Conservation (phyloP, 805 yeast species). For the Monosporozyma aerobia region DNA sequence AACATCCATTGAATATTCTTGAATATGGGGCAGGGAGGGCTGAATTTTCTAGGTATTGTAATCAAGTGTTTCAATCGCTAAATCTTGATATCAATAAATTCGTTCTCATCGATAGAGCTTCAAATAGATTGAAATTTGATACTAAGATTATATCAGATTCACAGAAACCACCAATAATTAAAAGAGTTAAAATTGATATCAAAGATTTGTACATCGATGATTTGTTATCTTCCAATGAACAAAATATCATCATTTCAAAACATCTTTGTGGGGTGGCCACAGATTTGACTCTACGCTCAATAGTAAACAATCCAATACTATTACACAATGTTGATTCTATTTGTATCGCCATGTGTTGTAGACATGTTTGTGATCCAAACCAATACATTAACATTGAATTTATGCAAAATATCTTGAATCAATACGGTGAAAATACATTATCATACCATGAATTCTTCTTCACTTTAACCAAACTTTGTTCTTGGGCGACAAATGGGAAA, state of each 20-base stretch:
- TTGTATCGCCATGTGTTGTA: constrained; percentile 85
- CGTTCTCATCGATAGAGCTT: constrained; percentile 66
- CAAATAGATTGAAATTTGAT: constrained; percentile 73
- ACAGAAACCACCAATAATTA: not conserved
- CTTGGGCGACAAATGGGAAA: constrained; percentile 85
- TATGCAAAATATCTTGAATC: constrained; percentile 32
- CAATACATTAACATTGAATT: constrained; percentile 24
- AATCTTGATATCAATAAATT: constrained; percentile 18
- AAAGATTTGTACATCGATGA: constrained; percentile 56
- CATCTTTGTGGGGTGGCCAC: constrained; percentile 94
- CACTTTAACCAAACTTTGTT: constrained; percentile 52
- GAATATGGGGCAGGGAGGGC: constrained; percentile 94
- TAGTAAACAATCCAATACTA: constrained; percentile 33
- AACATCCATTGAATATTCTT: not conserved
- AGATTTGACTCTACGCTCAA: constrained; percentile 66
- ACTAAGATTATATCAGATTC: constrained; percentile 52
- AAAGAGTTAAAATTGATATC: constrained; percentile 53
- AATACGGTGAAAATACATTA: constrained; percentile 17
- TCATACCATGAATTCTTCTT: constrained; percentile 31
- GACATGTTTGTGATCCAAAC: constrained; percentile 70
- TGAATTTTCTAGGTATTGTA: constrained; percentile 63
- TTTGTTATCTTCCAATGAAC: constrained; percentile 25
- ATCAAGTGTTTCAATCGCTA: constrained; percentile 10
- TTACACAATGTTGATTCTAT: constrained; percentile 39
- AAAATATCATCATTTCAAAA: constrained; percentile 53